A percentile compares a stretch with the other conserved stretches of the same genome.
These are phyloP conservation scores for Eucalyptus marginata DNA, from an alignment of 345 rosid genomes.

Conservation along the genomic window DNA sequence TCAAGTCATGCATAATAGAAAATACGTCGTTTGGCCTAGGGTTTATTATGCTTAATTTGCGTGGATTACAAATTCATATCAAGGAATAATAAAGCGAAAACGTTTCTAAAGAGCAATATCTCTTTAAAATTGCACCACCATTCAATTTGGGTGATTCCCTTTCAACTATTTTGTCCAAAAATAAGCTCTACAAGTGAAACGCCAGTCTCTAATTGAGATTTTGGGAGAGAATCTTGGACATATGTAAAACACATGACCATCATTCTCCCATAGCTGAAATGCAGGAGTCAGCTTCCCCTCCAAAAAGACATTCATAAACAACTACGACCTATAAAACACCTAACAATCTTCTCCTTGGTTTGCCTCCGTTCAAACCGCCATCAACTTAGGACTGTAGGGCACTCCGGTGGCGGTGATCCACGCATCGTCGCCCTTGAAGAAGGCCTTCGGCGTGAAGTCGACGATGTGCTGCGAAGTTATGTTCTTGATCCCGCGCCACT, in stretches of 20 bases:
- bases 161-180: not conserved
- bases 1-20: not conserved
- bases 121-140: not conserved
- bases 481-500: constrained; percentile 44
- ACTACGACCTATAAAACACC: not conserved
- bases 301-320: not conserved
- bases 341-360: not conserved
- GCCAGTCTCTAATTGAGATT: not conserved
- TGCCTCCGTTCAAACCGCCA: not conserved
- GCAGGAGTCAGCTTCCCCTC: not conserved
- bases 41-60: not conserved
- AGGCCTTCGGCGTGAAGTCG: constrained; percentile 14
- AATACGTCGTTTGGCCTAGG: not conserved
- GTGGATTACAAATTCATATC: not conserved
- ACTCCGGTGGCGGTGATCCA: constrained; percentile 45
- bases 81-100: not conserved
- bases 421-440: constrained; percentile 14
- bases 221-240: not conserved
- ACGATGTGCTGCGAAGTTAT: constrained; percentile 1
- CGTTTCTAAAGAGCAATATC: not conserved
- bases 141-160: not conserved
- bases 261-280: not conserved
- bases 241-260: not conserved
- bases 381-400: constrained; percentile 32
- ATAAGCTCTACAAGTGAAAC: not conserved